Percentiles rank a stretch among this genome's conserved stretches.
phyloP scores from a whole-genome alignment of 192 early-diverging fungal genomes.

The Entomortierella parvispora region DNA sequence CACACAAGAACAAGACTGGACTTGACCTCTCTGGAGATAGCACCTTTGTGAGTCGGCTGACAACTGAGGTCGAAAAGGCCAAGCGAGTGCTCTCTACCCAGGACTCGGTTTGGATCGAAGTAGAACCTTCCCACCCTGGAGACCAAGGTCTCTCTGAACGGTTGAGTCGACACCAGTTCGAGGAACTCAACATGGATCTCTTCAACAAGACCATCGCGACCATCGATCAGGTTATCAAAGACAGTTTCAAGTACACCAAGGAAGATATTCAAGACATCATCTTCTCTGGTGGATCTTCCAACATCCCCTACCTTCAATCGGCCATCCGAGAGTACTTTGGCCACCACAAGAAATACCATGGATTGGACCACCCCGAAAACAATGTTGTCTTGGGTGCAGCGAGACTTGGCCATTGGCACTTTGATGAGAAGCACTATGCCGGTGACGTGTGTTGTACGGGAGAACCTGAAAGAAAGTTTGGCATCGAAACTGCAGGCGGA shows the following conservation, averaged over 20 bases:
- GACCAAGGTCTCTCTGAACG: conserved; percentile 77
- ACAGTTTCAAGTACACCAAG: conserved; percentile 73
- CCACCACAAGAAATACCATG: conserved; percentile 84
- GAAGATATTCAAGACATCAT: conserved; percentile 86
- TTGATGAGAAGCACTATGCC: background rate
- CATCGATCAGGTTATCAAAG: conserved; percentile 87
- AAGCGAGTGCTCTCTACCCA: conserved; percentile 18
- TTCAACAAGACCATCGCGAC: conserved; percentile 87
- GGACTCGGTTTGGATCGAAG: conserved; percentile 15
- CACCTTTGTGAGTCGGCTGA: conserved; percentile 1
- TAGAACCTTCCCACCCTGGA: conserved; percentile 4
- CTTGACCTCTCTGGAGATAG: conserved; percentile 11
- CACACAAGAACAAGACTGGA: conserved; percentile 77
- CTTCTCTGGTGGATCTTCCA: conserved; percentile 87
- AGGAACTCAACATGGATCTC: conserved; percentile 86
- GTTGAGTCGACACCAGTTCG: conserved; percentile 88
- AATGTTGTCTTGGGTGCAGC: conserved; percentile 87
- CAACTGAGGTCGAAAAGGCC: conserved; percentile 51
- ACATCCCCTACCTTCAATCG: conserved; percentile 88
- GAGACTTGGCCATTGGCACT: conserved; percentile 63
- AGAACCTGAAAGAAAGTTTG: conserved; percentile 66
- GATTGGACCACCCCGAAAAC: conserved; percentile 83
- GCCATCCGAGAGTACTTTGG: conserved; percentile 85
- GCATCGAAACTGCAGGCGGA: conserved; percentile 94
- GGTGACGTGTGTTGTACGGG: conserved; percentile 65